Base-by-base conservation (phyloP, 441 rosid genomes). In the Biscutella auriculata region DNA sequence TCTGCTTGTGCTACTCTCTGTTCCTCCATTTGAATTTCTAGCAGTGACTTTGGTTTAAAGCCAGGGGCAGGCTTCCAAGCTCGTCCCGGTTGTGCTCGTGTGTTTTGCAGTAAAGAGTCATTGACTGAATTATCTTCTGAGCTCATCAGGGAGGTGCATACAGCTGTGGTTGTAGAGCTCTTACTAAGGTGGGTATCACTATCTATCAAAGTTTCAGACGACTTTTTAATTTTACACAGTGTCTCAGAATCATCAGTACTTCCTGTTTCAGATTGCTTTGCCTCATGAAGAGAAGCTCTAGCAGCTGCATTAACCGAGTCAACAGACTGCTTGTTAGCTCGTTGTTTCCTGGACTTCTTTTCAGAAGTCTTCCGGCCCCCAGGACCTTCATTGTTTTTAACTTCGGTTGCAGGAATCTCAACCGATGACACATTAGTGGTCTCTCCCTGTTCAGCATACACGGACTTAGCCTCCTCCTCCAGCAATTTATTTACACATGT, bases 11-110 rank as follows among this genome's bases (percentile, higher is more conserved):
- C 82, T 66, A 57, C 86, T 76, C 73, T 86, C 71, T 84, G 88
- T 72, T 94, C 96, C 69, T 94, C 99, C 77, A 74, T 78, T 73
- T 94, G 99, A 71, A 94, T 94, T 76, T 94, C 99, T 74, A 94
- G 70, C 67, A 94, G 68, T 13, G 99, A 90, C 81, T 84, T 90
- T 9, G 96, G 82, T 72, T 84, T 94, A 77, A 88, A 82, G 68
- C 97, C 99, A 43, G 95, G 95, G 70, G 97, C 97, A 79, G 95
- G 88, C 76, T 82, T 90, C 99, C 99, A 94, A 50, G 95, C 99
- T 49, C 90, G 85, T 39, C 64, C 79, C 5, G 79, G 58, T 47
- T 69, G 76, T 25, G 69, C 39, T 45, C 71, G 76, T 57, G 76
- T 9, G 57, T 43, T 71, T 59, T 55, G 79, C 55, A 51, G 58